phyloP scores from a whole-genome alignment of 345 rosid species.

The Hirschfeldia incana region DNA sequence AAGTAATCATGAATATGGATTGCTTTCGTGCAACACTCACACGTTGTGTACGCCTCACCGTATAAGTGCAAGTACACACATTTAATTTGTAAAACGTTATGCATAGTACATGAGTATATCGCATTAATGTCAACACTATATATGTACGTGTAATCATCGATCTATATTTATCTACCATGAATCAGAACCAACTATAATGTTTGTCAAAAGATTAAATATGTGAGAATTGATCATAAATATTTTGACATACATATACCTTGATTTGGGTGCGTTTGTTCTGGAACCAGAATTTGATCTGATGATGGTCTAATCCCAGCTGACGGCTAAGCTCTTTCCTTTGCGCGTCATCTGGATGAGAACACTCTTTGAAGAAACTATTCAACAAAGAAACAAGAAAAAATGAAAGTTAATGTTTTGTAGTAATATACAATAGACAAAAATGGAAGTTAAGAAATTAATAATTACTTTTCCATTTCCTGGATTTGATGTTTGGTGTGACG shows the following conservation, averaged over 20 bases:
- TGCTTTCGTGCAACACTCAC: background rate
- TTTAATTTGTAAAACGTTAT: background rate
- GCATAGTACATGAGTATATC: background rate
- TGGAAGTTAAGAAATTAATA: background rate
- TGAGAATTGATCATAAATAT: background rate
- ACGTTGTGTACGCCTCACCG: background rate
- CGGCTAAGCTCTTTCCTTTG: constrained; percentile 80
- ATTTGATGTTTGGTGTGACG: constrained; percentile 91
- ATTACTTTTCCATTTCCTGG: constrained; percentile 90
- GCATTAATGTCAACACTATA: background rate
- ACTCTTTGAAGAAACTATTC: constrained; percentile 63
- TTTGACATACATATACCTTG: constrained; percentile 58
- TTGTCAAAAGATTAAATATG: background rate
- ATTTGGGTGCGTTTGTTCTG: constrained; percentile 97
- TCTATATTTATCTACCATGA: background rate
- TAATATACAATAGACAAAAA: background rate
- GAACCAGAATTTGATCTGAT: constrained; percentile 97
- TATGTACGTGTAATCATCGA: background rate
- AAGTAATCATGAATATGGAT: background rate
- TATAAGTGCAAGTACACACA: background rate
- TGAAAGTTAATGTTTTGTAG: background rate
- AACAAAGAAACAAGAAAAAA: constrained; percentile 11
- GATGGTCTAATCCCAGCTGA: constrained; percentile 75
- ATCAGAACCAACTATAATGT: background rate
- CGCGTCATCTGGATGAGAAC: constrained; percentile 93